A percentile compares a stretch with the other conserved stretches of the same genome.
Evolutionary conservation across 371 early-diverging fungal species (phyloP).

Genomic region (Conidiobolus incongruus): DNA sequence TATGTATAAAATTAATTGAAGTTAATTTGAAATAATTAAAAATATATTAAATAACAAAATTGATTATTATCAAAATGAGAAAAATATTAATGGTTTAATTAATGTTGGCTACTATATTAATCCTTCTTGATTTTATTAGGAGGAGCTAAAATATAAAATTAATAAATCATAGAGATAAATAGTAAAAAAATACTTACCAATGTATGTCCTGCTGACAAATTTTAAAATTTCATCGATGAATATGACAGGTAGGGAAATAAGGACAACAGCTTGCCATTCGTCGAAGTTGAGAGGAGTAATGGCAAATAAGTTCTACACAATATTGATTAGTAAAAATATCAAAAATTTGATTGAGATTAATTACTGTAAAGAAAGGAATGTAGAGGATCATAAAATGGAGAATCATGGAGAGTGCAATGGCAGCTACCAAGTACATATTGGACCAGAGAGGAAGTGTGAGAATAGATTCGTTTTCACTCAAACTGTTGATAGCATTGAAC

Average conservation of each 20-base stretch:
- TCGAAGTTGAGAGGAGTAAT: conserved; percentile 66
- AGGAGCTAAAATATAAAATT: no score
- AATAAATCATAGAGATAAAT: no score
- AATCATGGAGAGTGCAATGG: conserved; percentile 68
- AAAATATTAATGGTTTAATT: no score
- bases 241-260: conserved; percentile 80
- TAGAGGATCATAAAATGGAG: conserved; percentile 87
- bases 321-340: no score
- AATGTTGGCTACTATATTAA: no score
- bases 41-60: no score
- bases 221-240: conserved; percentile 83
- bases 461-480: conserved; percentile 84
- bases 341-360: no score
- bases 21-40: no score
- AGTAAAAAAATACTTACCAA: conserved; percentile 9
- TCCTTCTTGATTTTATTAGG: no score
- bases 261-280: conserved; percentile 82
- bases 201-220: conserved; percentile 40
- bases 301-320: conserved; percentile 41
- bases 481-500: conserved; percentile 85
- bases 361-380: conserved; percentile 52
- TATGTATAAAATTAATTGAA: no score
- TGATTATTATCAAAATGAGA: no score
- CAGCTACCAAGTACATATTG: conserved; percentile 68
- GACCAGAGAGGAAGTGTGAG: conserved; percentile 73